Conservation (phyloP, 2,329 filamentous ascomycete species). For the Myriosclerotinia duriaeana region DNA sequence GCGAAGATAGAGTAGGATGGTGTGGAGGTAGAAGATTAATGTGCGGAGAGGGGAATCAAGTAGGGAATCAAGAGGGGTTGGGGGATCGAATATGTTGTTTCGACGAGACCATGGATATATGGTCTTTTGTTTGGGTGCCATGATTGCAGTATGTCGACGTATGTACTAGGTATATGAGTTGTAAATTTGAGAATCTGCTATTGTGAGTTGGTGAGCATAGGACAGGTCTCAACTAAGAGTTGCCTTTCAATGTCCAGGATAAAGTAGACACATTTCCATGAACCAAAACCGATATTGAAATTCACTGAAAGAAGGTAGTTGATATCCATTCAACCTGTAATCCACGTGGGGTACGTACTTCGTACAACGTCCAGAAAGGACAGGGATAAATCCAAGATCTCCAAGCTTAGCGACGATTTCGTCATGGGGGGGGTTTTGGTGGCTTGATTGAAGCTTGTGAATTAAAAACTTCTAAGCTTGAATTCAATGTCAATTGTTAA, state of each 20-base stretch:
- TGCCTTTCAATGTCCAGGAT: background rate
- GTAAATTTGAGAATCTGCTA: background rate
- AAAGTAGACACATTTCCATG: conserved; percentile 12
- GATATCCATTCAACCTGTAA: background rate
- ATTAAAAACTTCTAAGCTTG: conserved; percentile 5
- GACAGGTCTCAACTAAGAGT: conserved; percentile 11
- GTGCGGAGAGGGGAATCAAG: conserved; percentile 67
- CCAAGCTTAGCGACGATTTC: conserved; percentile 19
- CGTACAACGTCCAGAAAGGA: background rate
- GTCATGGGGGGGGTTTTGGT: conserved; percentile 5
- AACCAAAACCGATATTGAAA: background rate
- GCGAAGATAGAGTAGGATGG: conserved; percentile 64
- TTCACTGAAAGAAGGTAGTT: background rate
- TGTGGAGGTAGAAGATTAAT: conserved; percentile 62
- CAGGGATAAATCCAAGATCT: conserved; percentile 10
- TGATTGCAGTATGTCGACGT: background rate
- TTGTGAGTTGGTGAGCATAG: background rate
- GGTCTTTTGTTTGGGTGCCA: conserved; percentile 25
- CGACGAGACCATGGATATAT: conserved; percentile 39
- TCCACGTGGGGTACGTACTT: background rate
- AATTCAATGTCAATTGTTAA: conserved; percentile 7
- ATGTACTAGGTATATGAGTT: no score
- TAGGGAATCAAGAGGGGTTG: conserved; percentile 58
- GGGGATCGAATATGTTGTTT: conserved; percentile 36
- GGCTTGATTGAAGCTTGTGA: conserved; percentile 12